Evolutionary conservation across 1,284 basidiomycete species (phyloP).

Genomic region (Ganoderma boninense): DNA sequence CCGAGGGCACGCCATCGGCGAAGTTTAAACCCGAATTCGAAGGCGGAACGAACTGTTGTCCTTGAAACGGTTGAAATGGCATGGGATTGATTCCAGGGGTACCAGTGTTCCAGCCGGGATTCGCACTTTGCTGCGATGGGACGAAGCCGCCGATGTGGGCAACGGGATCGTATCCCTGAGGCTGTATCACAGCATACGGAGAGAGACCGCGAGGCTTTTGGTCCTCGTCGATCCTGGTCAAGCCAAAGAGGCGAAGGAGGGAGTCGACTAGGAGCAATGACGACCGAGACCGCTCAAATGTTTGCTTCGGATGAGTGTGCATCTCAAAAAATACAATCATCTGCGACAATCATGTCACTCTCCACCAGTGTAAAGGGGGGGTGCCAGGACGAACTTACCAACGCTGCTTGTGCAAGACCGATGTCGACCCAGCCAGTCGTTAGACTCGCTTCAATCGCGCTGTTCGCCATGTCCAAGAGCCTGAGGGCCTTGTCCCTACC

Average conservation of each 20-base stretch:
- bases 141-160: conserved; percentile 7
- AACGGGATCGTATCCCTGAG: conserved; percentile 9
- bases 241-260: conserved; percentile 66
- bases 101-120: background rate
- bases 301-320: conserved; percentile 69
- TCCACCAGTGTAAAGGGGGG: too few species aligned
- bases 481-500: conserved; percentile 63
- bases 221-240: conserved; percentile 56
- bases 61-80: background rate
- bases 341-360: conserved; percentile 44
- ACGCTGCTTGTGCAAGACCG: conserved; percentile 73
- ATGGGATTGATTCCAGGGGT: background rate
- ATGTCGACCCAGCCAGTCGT: conserved; percentile 76
- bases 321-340: conserved; percentile 77
- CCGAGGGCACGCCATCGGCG: background rate
- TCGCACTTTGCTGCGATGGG: background rate
- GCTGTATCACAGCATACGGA: conserved; percentile 7
- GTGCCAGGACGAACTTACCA: conserved; percentile 53
- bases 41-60: background rate
- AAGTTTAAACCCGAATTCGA: background rate
- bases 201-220: conserved; percentile 40
- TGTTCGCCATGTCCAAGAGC: conserved; percentile 71
- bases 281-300: conserved; percentile 58
- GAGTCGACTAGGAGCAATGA: conserved; percentile 68
- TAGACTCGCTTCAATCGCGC: conserved; percentile 71